Evolutionary conservation across 2,329 filamentous ascomycete species (phyloP), one percentile per base, ranked within the genome.

Genomic region (Zasmidium citrigriseum): DNA sequence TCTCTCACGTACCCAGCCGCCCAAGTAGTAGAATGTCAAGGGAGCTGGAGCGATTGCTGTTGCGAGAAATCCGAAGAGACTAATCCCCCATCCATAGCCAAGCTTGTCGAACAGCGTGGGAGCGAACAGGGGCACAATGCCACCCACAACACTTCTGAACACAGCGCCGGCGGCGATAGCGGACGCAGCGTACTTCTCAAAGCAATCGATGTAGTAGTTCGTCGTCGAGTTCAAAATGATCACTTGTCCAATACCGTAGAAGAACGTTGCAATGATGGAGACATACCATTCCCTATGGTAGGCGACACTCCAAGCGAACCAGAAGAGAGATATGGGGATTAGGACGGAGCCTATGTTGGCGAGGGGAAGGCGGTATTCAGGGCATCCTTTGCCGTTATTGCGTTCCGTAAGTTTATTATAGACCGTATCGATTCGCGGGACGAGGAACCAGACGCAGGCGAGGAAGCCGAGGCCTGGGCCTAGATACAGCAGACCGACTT

Each of bases 191-290:
- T 80, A 81, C 65, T 75, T 75, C 58, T 81, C 79, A 56, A 82
- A 82, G 21, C 75, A 74, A 64, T 82, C 80, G 48, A 83, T 82
- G 65, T 82, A 82, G 67, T 83, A 83, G 53, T 83, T 84, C 54
- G 83, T 81, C 16, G 80, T 80, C 12, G 74, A 75, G 55, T 83
- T 83, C 54, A 83, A 69, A 25, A 82, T 81, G 63, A 80, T 77
- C 11, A 84, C 79, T 55, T 83, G 80, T 2, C 81, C 62, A 14
- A 63, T 64, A 22, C 61, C 81, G 61, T 81, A 82, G 67, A 78
- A 79, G 62, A 76, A 80, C 0, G 77, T 80, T 2, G 74, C 69
- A 0, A 73, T 65, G 29, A 80, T 75, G 4, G 75, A 71, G 1
- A 72, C 73, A 25, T 72, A 64, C 78, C 78, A 81, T 53, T 76